Percentiles rank a stretch among this genome's conserved stretches.
Conservation (phyloP, 352 stramenopile genomes). For the Phytophthora uliginosa region DNA sequence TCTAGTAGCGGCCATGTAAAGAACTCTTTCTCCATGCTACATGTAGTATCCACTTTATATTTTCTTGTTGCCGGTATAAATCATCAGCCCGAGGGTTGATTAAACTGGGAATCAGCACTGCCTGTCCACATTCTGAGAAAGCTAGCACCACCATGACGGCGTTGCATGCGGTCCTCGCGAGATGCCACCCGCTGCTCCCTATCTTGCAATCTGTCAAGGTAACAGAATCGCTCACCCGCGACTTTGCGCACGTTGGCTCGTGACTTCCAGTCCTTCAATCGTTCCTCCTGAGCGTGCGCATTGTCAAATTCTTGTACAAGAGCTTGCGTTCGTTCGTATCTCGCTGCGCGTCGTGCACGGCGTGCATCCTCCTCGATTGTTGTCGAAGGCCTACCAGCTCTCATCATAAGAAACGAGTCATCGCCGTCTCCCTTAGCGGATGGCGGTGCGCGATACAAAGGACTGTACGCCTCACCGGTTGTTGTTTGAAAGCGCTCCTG, state of each 20-base stretch:
- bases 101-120: conserved; percentile 83
- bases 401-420: conserved; percentile 45
- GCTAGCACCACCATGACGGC: conserved; percentile 68
- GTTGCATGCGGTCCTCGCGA: conserved; percentile 69
- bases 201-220: conserved; percentile 73
- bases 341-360: conserved; percentile 42
- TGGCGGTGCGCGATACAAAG: conserved; percentile 42
- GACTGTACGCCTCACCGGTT: conserved; percentile 58
- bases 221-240: conserved; percentile 61
- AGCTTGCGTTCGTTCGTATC: conserved; percentile 57
- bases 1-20: neutral
- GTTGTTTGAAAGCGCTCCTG: conserved; percentile 73
- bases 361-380: conserved; percentile 48
- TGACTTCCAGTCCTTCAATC: conserved; percentile 61
- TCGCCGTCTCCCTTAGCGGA: conserved; percentile 28
- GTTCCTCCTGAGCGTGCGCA: conserved; percentile 42
- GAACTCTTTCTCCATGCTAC: neutral
- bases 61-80: neutral
- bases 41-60: neutral
- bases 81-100: conserved; percentile 4
- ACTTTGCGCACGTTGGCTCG: conserved; percentile 60
- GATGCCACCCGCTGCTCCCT: conserved; percentile 61
- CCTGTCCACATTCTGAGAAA: conserved; percentile 88
- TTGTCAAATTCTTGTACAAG: conserved; percentile 46
- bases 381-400: conserved; percentile 39